These are phyloP conservation scores for Paecilomyces sp. DNA, from an alignment of 2,329 filamentous ascomycete species.

Conservation along the genomic window DNA sequence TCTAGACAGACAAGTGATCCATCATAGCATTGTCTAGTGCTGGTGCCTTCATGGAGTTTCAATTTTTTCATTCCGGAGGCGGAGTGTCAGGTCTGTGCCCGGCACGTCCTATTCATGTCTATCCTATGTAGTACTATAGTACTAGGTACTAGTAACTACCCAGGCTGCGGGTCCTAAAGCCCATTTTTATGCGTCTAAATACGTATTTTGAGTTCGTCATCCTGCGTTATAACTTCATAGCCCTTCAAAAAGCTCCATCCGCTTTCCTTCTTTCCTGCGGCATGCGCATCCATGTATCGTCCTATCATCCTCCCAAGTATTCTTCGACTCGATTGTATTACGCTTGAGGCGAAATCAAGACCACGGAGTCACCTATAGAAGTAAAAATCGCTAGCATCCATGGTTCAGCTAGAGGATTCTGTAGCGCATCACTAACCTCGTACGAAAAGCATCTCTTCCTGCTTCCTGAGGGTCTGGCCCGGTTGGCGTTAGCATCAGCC, in stretches of 20 bases:
- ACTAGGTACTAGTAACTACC: background rate
- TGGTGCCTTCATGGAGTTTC: background rate
- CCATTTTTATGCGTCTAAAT: background rate
- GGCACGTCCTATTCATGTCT: background rate
- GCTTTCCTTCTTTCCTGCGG: background rate
- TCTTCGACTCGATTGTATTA: conserved; percentile 15
- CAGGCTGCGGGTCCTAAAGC: background rate
- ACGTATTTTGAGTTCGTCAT: background rate
- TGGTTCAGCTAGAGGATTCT: background rate
- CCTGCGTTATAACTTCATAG: background rate
- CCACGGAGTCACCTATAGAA: conserved; percentile 61
- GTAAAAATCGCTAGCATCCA: conserved; percentile 18
- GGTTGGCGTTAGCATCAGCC: conserved; percentile 1
- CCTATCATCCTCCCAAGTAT: background rate
- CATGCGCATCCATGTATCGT: background rate
- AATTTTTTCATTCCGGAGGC: background rate
- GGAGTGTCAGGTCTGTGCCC: background rate
- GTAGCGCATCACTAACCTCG: conserved; percentile 58
- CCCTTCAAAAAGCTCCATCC: background rate
- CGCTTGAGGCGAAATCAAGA: conserved; percentile 61
- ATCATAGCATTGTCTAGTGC: background rate
- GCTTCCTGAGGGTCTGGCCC: conserved; percentile 79
- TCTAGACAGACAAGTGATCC: background rate
- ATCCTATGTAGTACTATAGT: background rate
- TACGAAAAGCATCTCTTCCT: conserved; percentile 98